A percentile compares a stretch with the other conserved stretches of the same genome.
phyloP scores from a whole-genome alignment of 306 rosid species.

The Vachellia pachyceras region DNA sequence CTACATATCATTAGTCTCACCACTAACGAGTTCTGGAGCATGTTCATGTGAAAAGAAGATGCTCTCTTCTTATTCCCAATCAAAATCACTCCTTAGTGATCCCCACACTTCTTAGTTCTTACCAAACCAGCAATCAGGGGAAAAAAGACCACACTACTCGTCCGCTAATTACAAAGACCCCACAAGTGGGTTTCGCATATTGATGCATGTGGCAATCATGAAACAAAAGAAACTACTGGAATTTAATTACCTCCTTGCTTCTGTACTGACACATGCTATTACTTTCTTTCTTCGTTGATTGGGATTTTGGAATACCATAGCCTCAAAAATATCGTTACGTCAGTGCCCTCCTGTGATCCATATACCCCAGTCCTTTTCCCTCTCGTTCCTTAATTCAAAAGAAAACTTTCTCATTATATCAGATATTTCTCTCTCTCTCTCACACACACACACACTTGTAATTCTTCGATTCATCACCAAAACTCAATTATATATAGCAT shows the following conservation, averaged over 20 bases:
- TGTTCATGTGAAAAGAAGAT: neutral
- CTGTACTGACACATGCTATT: constrained; percentile 2
- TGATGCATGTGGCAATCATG: constrained; percentile 37
- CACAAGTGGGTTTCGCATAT: neutral
- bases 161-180: neutral
- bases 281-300: neutral
- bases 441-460: neutral
- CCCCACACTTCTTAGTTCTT: neutral
- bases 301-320: neutral
- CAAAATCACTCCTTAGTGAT: neutral
- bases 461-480: neutral
- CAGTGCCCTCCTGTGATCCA: constrained; percentile 10
- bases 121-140: neutral
- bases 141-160: too few relatives aligned
- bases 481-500: neutral
- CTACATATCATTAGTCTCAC: neutral
- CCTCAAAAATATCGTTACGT: constrained; percentile 21
- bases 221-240: constrained; percentile 1
- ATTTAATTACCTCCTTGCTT: neutral
- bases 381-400: constrained; percentile 24
- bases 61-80: neutral
- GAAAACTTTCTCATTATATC: neutral
- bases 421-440: neutral
- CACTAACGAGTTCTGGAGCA: neutral
- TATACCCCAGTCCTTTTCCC: neutral